phyloP scores from a whole-genome alignment of 1,284 basidiomycete genomes.

The Heliocybe sulcata region DNA sequence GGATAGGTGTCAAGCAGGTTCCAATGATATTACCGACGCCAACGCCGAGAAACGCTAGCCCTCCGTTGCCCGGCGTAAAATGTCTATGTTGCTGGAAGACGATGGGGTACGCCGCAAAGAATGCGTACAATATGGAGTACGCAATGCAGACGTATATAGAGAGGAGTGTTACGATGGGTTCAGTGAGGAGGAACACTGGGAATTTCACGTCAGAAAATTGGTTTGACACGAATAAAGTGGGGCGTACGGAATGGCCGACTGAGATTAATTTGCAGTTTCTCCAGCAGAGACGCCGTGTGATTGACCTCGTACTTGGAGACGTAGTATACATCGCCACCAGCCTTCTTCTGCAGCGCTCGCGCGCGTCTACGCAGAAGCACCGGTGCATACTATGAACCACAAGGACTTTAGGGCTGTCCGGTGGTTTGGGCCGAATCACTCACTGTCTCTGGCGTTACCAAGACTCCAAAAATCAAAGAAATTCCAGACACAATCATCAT shows the following conservation, averaged over 20 bases:
- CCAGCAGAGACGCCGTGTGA: conserved; percentile 33
- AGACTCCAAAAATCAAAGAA: conserved; percentile 37
- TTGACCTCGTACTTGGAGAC: conserved; percentile 49
- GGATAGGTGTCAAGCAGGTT: conserved; percentile 42
- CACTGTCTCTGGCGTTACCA: conserved; percentile 45
- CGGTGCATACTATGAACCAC: conserved; percentile 48
- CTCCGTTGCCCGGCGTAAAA: conserved; percentile 52
- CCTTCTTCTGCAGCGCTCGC: conserved; percentile 34
- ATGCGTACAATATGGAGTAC: conserved; percentile 52
- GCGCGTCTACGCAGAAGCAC: conserved; percentile 58
- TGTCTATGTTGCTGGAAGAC: conserved; percentile 54
- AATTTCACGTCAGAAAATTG: conserved; percentile 4
- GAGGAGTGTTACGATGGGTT: conserved; percentile 62
- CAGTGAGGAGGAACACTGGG: conserved; percentile 55
- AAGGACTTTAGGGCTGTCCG: too few species aligned
- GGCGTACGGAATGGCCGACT: conserved; percentile 52
- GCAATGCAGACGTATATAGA: conserved; percentile 64
- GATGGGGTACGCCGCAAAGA: conserved; percentile 56
- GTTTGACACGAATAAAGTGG: conserved; percentile 2
- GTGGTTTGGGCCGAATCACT: too few species aligned
- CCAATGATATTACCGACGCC: conserved; percentile 53
- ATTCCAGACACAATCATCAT: conserved; percentile 51
- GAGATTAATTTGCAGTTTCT: conserved; percentile 38
- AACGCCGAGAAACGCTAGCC: conserved; percentile 61
- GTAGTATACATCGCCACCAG: conserved; percentile 34